These are phyloP conservation scores for Nicotiana attenuata DNA, from an alignment of 257 asterid genomes.

Conservation along the genomic window DNA sequence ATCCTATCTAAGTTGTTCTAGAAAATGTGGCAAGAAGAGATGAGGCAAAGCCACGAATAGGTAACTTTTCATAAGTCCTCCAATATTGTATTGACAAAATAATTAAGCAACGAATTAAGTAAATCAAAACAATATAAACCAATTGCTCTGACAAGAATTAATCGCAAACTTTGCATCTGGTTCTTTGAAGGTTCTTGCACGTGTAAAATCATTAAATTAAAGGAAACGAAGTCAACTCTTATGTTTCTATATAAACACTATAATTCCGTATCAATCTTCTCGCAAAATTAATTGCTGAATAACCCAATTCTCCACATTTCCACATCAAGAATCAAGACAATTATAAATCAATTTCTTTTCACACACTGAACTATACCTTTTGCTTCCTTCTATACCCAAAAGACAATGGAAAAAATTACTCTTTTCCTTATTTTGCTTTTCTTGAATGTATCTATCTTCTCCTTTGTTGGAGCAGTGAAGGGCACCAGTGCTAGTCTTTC, in stretches of 20 bases:
- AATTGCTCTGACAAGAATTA: not conserved
- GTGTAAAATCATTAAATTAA: not conserved
- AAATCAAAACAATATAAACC: not conserved
- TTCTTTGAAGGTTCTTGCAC: constrained; percentile 11
- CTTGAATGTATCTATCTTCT: constrained; percentile 13
- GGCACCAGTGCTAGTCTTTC: not conserved
- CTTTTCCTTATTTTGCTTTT: constrained; percentile 19
- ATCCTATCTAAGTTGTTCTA: too few species aligned
- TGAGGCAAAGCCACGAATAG: too few species aligned
- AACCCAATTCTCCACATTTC: constrained; percentile 2
- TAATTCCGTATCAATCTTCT: not conserved
- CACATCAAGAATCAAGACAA: not conserved
- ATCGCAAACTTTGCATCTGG: not conserved
- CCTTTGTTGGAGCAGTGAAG: constrained; percentile 16
- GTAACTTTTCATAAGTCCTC: too few species aligned
- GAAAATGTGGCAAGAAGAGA: too few species aligned
- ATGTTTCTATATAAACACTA: constrained; percentile 30
- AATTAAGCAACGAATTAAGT: not conserved
- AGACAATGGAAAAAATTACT: constrained; percentile 15
- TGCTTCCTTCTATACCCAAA: not conserved
- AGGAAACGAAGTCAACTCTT: constrained; percentile 1
- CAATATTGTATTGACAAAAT: not conserved
- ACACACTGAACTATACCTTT: not conserved
- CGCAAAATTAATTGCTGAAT: not conserved
- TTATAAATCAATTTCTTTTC: not conserved